Evolutionary conservation across 805 yeast species (phyloP).

Genomic region (Saturnispora gosingensis): DNA sequence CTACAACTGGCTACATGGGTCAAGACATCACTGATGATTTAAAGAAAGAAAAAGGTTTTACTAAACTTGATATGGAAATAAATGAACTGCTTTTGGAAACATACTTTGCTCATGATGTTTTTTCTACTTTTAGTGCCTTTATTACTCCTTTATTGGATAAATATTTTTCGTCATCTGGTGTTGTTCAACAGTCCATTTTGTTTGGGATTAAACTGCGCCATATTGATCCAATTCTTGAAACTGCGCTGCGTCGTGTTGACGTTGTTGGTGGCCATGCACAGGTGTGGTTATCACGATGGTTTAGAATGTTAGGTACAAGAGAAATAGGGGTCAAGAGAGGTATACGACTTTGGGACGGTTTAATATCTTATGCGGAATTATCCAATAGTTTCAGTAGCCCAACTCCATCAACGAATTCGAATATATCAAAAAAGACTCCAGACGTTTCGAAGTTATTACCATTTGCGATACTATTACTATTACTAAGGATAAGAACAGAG

Average conservation of each 20-base stretch:
- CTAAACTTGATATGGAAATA: slow-evolving; percentile 27
- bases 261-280: slow-evolving; percentile 27
- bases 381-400: slow-evolving; percentile 5
- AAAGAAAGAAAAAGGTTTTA: background rate
- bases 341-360: slow-evolving; percentile 40
- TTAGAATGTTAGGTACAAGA: slow-evolving; percentile 36
- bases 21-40: slow-evolving; percentile 9
- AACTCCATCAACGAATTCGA: slow-evolving; percentile 8
- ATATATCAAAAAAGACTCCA: background rate
- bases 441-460: slow-evolving; percentile 26
- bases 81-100: slow-evolving; percentile 31
- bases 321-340: slow-evolving; percentile 35
- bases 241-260: slow-evolving; percentile 8
- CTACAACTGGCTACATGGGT: slow-evolving; percentile 15
- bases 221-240: slow-evolving; percentile 28
- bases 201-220: slow-evolving; percentile 41
- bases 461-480: slow-evolving; percentile 33
- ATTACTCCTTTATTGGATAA: slow-evolving; percentile 30
- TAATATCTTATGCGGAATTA: slow-evolving; percentile 24
- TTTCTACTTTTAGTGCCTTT: slow-evolving; percentile 35
- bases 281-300: slow-evolving; percentile 47
- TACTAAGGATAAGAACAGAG: slow-evolving; percentile 19
- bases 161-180: slow-evolving; percentile 31
- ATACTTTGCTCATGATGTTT: slow-evolving; percentile 23
- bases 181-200: slow-evolving; percentile 38